Conservation (phyloP, 345 rosid genomes). For the Eucalyptus sp. region DNA sequence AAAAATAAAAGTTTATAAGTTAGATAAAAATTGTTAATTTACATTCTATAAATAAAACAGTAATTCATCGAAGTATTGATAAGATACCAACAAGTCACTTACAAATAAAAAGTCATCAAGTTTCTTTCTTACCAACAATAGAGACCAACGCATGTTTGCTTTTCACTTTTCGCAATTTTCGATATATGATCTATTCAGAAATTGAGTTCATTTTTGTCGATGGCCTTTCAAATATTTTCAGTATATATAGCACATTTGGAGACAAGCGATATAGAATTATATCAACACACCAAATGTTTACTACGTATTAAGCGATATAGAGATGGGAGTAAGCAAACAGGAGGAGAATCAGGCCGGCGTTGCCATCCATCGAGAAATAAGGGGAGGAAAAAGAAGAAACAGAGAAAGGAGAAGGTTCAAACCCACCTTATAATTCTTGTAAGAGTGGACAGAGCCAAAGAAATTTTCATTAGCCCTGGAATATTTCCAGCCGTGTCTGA, state of each 20-base stretch:
- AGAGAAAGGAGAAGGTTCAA: not conserved
- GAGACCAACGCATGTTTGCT: not conserved
- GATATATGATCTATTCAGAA: not conserved
- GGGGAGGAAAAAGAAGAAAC: not conserved
- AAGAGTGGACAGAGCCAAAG: not conserved
- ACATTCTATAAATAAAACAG: too few species aligned
- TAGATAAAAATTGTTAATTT: not conserved
- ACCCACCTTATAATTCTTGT: not conserved
- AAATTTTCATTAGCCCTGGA: fast-evolving
- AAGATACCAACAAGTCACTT: not conserved
- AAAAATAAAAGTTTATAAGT: fast-evolving
- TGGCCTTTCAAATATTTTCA: not conserved
- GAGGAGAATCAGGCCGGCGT: not conserved
- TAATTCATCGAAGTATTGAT: not conserved
- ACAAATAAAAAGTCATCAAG: not conserved
- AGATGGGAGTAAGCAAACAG: too few species aligned
- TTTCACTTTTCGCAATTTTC: not conserved
- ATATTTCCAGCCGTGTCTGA: fast-evolving
- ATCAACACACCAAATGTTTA: too few species aligned
- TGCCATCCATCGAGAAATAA: not conserved
- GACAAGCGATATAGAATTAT: not conserved
- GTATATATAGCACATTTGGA: too few species aligned
- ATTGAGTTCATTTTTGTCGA: not conserved
- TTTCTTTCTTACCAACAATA: not conserved
- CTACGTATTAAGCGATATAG: not conserved